A percentile compares a stretch with the other conserved stretches of the same genome.
These are phyloP conservation scores for Mytilinidion resinicola DNA, from an alignment of 495 filamentous ascomycete species.

Conservation along the genomic window DNA sequence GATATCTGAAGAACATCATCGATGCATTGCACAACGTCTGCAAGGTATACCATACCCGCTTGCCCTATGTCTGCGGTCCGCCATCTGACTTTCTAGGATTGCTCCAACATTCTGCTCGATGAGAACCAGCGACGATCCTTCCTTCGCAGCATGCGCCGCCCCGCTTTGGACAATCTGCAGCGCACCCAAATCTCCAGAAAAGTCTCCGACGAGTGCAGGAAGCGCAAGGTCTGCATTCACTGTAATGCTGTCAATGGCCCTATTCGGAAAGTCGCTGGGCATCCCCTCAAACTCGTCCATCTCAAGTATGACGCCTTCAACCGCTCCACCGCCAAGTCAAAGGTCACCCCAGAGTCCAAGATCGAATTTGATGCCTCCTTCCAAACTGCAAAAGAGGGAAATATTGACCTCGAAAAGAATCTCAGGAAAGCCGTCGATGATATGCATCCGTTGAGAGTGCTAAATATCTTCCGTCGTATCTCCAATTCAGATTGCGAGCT, in stretches of 20 bases:
- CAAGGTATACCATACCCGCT: conserved; percentile 48
- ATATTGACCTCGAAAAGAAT: conserved; percentile 82
- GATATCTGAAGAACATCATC: conserved; percentile 87
- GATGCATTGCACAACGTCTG: conserved; percentile 87
- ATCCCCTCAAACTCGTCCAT: conserved; percentile 84
- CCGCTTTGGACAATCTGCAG: conserved; percentile 78
- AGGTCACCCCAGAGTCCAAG: conserved; percentile 71
- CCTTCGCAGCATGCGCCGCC: conserved; percentile 70
- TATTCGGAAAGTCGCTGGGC: conserved; percentile 72
- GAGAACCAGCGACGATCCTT: conserved; percentile 66
- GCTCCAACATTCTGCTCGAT: conserved; percentile 67
- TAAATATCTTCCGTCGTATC: conserved; percentile 86
- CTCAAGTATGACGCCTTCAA: conserved; percentile 86
- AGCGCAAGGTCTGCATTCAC: conserved; percentile 66
- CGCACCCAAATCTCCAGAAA: conserved; percentile 73
- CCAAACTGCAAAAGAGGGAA: conserved; percentile 60
- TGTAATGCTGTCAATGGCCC: conserved; percentile 79
- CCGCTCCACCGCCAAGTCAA: conserved; percentile 75
- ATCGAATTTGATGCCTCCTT: conserved; percentile 79
- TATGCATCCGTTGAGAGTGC: conserved; percentile 77
- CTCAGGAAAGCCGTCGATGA: conserved; percentile 88
- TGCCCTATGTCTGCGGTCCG: not conserved
- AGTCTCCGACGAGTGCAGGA: conserved; percentile 81
- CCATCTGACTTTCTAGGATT: conserved; percentile 45
- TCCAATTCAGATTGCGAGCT: conserved; percentile 83